These are phyloP conservation scores for Xylaria sp. DNA, from an alignment of 2,329 filamentous ascomycete species.

Conservation along the genomic window DNA sequence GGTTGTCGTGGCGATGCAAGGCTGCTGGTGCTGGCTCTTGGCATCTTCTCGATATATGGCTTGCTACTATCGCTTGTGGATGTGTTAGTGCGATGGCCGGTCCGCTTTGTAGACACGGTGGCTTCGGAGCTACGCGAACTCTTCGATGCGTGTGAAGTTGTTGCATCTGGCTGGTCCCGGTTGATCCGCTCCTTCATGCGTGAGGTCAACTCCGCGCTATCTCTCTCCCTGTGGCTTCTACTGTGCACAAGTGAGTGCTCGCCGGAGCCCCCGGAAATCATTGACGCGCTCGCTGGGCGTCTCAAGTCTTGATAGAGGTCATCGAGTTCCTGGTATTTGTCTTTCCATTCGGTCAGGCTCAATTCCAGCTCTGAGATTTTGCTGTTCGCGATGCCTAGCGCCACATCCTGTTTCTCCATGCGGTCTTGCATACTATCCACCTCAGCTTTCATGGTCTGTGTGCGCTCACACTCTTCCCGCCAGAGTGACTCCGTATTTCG, in stretches of 20 bases:
- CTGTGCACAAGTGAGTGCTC: constrained; percentile 9
- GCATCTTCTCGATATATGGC: constrained; percentile 26
- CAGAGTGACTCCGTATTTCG: constrained; percentile 9
- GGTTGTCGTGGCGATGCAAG: constrained; percentile 21
- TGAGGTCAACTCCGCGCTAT: constrained; percentile 4
- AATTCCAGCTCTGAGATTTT: constrained; percentile 4
- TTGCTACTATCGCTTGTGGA: constrained; percentile 6
- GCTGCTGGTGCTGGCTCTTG: background rate
- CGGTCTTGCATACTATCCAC: constrained; percentile 11
- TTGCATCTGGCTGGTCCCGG: constrained; percentile 14
- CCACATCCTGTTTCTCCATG: constrained; percentile 24
- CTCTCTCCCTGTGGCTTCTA: constrained; percentile 7
- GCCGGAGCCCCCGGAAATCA: constrained; percentile 11
- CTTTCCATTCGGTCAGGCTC: constrained; percentile 11
- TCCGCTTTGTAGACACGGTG: constrained; percentile 10
- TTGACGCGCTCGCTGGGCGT: constrained; percentile 8
- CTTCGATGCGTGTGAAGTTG: constrained; percentile 9
- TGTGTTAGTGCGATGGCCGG: background rate
- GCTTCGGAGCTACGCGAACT: constrained; percentile 19
- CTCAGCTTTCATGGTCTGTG: constrained; percentile 1
- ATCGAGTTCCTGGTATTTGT: constrained; percentile 11
- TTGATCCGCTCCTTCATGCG: constrained; percentile 28
- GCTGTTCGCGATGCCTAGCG: constrained; percentile 17
- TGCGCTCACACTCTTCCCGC: constrained; percentile 2
- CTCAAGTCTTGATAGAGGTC: constrained; percentile 9